phyloP scores from a whole-genome alignment of 2,329 filamentous ascomycete species.

The Xylariaceae sp. region DNA sequence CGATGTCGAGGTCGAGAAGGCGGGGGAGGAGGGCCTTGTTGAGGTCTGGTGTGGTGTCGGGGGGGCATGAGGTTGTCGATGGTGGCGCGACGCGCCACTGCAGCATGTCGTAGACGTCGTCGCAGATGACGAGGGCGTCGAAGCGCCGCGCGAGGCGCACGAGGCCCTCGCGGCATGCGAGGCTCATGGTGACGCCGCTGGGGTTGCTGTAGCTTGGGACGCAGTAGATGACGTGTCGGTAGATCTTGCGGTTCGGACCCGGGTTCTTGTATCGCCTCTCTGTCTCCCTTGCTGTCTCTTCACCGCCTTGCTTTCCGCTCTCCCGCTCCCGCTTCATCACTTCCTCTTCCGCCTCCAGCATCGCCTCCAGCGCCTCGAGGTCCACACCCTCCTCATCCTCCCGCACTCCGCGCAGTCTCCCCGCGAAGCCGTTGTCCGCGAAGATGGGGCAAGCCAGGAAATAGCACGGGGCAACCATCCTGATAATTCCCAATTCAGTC shows the following conservation, averaged over 20 bases:
- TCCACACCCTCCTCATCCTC: slow-evolving; percentile 78
- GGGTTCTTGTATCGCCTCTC: slow-evolving; percentile 49
- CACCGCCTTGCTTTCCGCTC: not conserved
- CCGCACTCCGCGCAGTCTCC: slow-evolving; percentile 62
- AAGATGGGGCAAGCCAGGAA: slow-evolving; percentile 84
- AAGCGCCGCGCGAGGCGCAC: slow-evolving; percentile 72
- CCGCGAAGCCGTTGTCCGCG: slow-evolving; percentile 70
- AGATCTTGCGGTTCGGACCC: slow-evolving; percentile 66
- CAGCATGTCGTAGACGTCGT: slow-evolving; percentile 93
- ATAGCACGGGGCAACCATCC: slow-evolving; percentile 73
- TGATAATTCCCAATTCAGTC: too few relatives aligned
- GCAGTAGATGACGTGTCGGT: slow-evolving; percentile 81
- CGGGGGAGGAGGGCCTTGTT: slow-evolving; percentile 60
- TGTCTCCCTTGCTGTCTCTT: not conserved
- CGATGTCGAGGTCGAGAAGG: slow-evolving; percentile 72
- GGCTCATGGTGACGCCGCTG: slow-evolving; percentile 75
- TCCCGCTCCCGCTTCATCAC: not conserved
- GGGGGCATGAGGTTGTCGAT: slow-evolving; percentile 1
- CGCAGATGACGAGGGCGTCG: slow-evolving; percentile 78
- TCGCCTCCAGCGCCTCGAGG: slow-evolving; percentile 33
- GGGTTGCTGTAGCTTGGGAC: slow-evolving; percentile 90
- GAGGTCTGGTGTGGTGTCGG: slow-evolving; percentile 6
- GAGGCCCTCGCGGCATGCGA: slow-evolving; percentile 61
- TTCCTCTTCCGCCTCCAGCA: slow-evolving; percentile 9
- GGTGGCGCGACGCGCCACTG: slow-evolving; percentile 58